Conservation (phyloP, 768 basidiomycete genomes). For the Amanita fuliginea region DNA sequence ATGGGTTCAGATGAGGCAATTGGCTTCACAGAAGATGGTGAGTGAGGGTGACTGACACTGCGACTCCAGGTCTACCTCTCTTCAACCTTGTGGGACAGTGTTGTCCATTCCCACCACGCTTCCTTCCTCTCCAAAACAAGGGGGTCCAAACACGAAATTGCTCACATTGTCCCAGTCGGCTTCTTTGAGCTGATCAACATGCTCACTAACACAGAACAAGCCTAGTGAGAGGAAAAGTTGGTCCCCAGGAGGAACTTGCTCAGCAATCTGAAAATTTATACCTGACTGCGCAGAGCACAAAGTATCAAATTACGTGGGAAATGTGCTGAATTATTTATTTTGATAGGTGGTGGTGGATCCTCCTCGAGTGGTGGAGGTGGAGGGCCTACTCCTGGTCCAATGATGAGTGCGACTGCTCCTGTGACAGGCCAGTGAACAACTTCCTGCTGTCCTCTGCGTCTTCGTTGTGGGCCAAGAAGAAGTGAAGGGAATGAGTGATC, state of each 20-base stretch:
- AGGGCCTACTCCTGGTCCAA: conserved; percentile 15
- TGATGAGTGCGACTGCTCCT: conserved; percentile 32
- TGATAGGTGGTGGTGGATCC: conserved; percentile 71
- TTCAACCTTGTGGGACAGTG: too few relatives aligned
- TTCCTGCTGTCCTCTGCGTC: too few relatives aligned
- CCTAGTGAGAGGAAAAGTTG: not conserved
- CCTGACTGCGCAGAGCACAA: conserved; percentile 41
- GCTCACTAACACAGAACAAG: not conserved
- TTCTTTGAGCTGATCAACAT: conserved; percentile 22
- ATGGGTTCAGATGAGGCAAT: conserved; percentile 30
- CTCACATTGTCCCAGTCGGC: conserved; percentile 21
- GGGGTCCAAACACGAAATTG: conserved; percentile 5
- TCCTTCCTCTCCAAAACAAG: conserved; percentile 9
- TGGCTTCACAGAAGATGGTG: conserved; percentile 31
- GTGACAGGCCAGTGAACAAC: conserved; percentile 15
- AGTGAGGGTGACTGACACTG: conserved; percentile 6
- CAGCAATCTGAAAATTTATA: conserved; percentile 65
- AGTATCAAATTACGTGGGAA: conserved; percentile 86
- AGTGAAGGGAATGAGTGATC: conserved; percentile 53
- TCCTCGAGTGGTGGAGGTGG: conserved; percentile 22
- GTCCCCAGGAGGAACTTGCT: conserved; percentile 45
- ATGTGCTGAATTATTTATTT: conserved; percentile 79
- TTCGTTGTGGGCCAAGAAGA: conserved; percentile 13
- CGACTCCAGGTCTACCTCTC: conserved; percentile 33
- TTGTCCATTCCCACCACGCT: too few relatives aligned